Base-by-base conservation (phyloP, 129 eudicot genomes). In the Lactuca saligna region DNA sequence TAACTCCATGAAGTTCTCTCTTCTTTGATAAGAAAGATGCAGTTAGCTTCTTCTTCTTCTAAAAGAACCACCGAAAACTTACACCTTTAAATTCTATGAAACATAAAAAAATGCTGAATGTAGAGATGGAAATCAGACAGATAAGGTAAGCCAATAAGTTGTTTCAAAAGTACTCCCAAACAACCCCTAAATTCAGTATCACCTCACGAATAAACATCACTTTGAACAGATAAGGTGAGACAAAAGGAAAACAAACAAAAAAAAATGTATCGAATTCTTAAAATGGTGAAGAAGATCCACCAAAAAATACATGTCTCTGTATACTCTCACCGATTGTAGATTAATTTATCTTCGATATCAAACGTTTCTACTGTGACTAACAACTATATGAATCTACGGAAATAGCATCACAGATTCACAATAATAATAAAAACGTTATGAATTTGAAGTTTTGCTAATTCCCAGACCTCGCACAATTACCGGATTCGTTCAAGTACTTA, bases 361-460 rank as follows among this genome's bases (percentile, higher is more conserved):
- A 56, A 54, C 9, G 37, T 54, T 37, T 54, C 7, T 17, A 5
- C 13, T 54, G 33, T 17, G 33, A 59, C 31, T 42, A 70, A 46
- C 74, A 69, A 17, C 63, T 6, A 60, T 63, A 62, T 54, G 57
- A 65, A 64, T 39, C 72, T 2, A 74, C 48, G 13, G 32, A 2
- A 37, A 8, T 13, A 49, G 35, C 17, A 50, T 51, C 61, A 42
- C 10, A 48, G 16, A 71, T 5, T 14, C 62, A 51, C 16, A 51
- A 72, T 51, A 9, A 37, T 2, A 25, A 1, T 0, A 3, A 61
- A 42, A 61, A 34, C 11, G 41, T 25, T 35, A 33, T 8, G 14
- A 61, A 33, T 35, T 37, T 37, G n/a, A 35, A 61, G 6, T 10
- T 46, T 46, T 4, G 51, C 15, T 11, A 46, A 46, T 46, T 46